A percentile compares a stretch with the other conserved stretches of the same genome.
phyloP scores from a whole-genome alignment of 2,329 filamentous ascomycete species.

The Paradendryphiella salina region DNA sequence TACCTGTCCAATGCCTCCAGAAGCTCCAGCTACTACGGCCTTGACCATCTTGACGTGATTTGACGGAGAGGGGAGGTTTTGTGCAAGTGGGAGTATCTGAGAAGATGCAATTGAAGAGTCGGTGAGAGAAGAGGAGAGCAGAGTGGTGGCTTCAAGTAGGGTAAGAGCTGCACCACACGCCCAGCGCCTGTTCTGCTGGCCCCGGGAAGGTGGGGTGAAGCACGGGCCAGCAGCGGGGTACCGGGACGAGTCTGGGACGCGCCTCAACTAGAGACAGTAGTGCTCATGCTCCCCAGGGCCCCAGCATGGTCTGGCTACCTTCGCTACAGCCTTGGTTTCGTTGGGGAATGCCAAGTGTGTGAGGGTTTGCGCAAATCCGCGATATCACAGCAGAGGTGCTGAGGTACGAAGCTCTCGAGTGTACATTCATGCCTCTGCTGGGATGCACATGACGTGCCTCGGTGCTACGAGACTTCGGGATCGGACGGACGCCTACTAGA shows the following conservation, averaged over 20 bases:
- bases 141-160: conserved; percentile 24
- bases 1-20: conserved; percentile 98
- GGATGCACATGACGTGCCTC: not conserved
- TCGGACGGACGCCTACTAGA: conserved; percentile 5
- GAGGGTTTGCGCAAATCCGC: no score
- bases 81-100: conserved; percentile 1
- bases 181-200: conserved; percentile 33
- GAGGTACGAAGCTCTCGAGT: no score
- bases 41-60: conserved; percentile 43
- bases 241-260: conserved; percentile 19
- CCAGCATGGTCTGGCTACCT: not conserved
- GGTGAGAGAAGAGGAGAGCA: conserved; percentile 17
- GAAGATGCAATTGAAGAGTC: conserved; percentile 24
- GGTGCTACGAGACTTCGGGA: conserved; percentile 7
- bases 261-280: conserved; percentile 7
- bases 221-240: conserved; percentile 38
- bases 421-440: not conserved
- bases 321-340: conserved; percentile 9
- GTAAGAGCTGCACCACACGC: conserved; percentile 38
- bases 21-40: conserved; percentile 80
- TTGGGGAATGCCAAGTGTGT: not conserved
- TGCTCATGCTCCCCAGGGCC: conserved; percentile 7
- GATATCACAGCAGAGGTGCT: not conserved
- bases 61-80: conserved; percentile 20
- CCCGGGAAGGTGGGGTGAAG: conserved; percentile 28